Evolutionary conservation across 768 basidiomycete species (phyloP).

Genomic region (Postia placenta): DNA sequence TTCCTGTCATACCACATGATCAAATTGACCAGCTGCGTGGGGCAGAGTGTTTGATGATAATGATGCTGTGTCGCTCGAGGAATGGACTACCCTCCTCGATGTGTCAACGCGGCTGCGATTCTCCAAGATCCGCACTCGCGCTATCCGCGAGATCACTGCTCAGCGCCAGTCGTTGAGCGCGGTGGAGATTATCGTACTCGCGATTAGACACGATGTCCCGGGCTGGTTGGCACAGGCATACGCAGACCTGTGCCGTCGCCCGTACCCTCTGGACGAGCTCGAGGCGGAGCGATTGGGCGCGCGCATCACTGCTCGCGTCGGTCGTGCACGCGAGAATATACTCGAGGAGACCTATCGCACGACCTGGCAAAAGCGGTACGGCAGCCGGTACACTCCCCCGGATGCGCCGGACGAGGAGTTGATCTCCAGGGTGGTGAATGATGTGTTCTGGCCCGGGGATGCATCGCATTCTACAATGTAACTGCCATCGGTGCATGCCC

Average conservation of each 20-base stretch:
- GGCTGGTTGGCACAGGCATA: conserved; percentile 21
- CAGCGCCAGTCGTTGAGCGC: conserved; percentile 8
- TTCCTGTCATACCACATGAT: neutral
- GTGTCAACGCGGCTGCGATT: conserved; percentile 33
- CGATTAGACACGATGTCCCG: conserved; percentile 13
- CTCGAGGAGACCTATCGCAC: conserved; percentile 14
- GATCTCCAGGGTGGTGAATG: conserved; percentile 13
- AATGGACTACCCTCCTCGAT: conserved; percentile 34
- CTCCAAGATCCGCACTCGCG: conserved; percentile 25
- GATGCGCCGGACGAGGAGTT: conserved; percentile 15
- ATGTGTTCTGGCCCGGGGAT: conserved; percentile 12
- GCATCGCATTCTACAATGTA: too few species aligned
- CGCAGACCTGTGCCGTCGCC: conserved; percentile 18
- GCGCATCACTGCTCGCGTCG: conserved; percentile 16
- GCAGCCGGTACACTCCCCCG: conserved; percentile 7
- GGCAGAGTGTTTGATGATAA: neutral
- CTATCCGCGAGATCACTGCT: conserved; percentile 23
- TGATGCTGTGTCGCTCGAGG: conserved; percentile 14
- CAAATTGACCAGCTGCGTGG: neutral
- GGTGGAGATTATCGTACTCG: conserved; percentile 17
- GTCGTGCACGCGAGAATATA: conserved; percentile 19
- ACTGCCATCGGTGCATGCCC: too few species aligned
- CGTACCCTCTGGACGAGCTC: conserved; percentile 15
- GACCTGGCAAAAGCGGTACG: conserved; percentile 10
- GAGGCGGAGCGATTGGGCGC: conserved; percentile 21